Evolutionary conservation across 768 basidiomycete species (phyloP), one percentile per base, ranked within the genome.

Genomic region (Collybiopsis luxurians): DNA sequence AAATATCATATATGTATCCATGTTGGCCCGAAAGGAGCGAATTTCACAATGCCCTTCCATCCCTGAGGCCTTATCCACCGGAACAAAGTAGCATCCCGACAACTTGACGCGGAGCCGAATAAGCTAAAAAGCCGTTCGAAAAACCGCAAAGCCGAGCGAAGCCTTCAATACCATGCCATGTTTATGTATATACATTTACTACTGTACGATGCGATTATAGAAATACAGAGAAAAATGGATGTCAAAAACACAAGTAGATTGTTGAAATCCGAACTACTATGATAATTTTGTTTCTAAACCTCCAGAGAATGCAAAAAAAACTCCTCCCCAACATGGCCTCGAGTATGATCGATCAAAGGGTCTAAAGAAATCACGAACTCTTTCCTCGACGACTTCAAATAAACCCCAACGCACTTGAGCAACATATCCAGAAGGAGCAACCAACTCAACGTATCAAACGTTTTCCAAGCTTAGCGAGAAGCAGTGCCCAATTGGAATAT

Each of bases 201-300:
- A 53, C 27, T 39, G 19, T 27, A 42, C 40, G 34, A 38, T 36
- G 40, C 19, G 23, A 17, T 12, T 7, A 53, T 53, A 38, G 23
- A 39, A 19, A 10, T 45, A n/a, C 40, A 30, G 27, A 39, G 40
- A 34, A 53, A 53, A 21, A 51, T 53, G 51, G 40, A 53, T 31
- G 27, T 28, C 47, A 48, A 52, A n/a, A 39, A 53, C 45, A 55
- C 53, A 55, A 28, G 38, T 30, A 79, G 79, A 80, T 81, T 80
- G 79, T 80, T 80, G 79, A 80, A 80, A 80, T 76, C 79, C 79
- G 63, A 68, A 64, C n/a, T 64, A 70, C 69, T 72, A 71, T 66
- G 57, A 59, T 49, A 60, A 61, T 55, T 60, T 59, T 57, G 31
- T 50, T 53, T 53, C 23, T 45, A 17, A 17, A 9, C 34, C 38